Conservation (phyloP, 2,329 filamentous ascomycete species). For the Diaporthe ampelina region DNA sequence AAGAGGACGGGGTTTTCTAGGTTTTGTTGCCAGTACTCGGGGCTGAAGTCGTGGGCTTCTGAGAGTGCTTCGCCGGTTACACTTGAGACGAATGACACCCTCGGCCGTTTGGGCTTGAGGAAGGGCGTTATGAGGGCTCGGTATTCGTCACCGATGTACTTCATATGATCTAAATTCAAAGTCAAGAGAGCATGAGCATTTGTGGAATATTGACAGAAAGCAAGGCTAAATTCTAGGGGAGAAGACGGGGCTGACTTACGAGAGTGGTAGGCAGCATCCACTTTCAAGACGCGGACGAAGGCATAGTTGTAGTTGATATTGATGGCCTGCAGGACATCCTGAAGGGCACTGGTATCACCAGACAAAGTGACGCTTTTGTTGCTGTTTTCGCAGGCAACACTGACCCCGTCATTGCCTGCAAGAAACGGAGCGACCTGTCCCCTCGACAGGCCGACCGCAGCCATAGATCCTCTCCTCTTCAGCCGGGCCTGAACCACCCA, state of each 20-base stretch:
- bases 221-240: too few species aligned
- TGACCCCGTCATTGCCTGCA: background rate
- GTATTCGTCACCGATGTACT: background rate
- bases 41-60: background rate
- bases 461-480: background rate
- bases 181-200: background rate
- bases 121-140: background rate
- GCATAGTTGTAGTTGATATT: constrained; percentile 42
- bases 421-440: background rate
- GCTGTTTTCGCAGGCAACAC: constrained; percentile 33
- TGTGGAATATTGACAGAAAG: background rate
- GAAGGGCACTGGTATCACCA: constrained; percentile 47
- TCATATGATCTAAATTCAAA: constrained; percentile 43
- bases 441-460: background rate
- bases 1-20: constrained; percentile 48
- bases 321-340: constrained; percentile 44
- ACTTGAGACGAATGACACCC: constrained; percentile 6
- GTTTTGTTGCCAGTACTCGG: constrained; percentile 50
- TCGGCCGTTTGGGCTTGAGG: background rate
- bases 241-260: constrained; percentile 42
- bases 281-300: constrained; percentile 46
- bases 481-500: background rate
- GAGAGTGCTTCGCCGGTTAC: background rate
- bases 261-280: constrained; percentile 50
- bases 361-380: constrained; percentile 52